Conservation (phyloP, 2,329 filamentous ascomycete genomes). For the Xylaria polymorpha region DNA sequence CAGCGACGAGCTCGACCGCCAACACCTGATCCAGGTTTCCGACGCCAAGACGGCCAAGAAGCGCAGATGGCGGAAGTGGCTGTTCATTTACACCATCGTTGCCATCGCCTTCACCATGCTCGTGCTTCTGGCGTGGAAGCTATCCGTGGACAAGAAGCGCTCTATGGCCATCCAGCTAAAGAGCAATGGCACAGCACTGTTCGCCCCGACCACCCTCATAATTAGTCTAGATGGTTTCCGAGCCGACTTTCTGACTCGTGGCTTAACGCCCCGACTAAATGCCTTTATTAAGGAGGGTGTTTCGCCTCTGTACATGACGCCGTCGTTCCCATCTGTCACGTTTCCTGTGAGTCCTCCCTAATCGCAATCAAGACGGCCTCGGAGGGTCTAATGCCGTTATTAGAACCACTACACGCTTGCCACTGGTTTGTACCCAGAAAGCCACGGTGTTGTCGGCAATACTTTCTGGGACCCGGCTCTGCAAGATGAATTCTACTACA, state of each 20-base stretch:
- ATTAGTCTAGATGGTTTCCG: conserved; percentile 96
- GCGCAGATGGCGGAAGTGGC: conserved; percentile 65
- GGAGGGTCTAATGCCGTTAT: conserved; percentile 29
- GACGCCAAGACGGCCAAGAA: conserved; percentile 61
- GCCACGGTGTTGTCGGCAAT: conserved; percentile 93
- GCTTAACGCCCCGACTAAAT: conserved; percentile 83
- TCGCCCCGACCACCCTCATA: conserved; percentile 90
- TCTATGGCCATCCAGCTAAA: conserved; percentile 53
- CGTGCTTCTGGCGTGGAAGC: conserved; percentile 68
- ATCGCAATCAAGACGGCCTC: not conserved
- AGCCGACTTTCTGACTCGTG: conserved; percentile 88
- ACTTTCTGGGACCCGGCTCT: conserved; percentile 89
- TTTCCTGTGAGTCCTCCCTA: conserved; percentile 70
- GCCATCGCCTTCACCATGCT: conserved; percentile 67
- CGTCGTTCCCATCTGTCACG: conserved; percentile 94
- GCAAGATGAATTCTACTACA: conserved; percentile 87
- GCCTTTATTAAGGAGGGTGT: conserved; percentile 84
- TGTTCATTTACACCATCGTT: conserved; percentile 64
- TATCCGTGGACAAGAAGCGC: conserved; percentile 61
- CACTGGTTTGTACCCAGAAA: conserved; percentile 91
- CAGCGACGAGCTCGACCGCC: conserved; percentile 68
- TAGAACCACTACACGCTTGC: conserved; percentile 90
- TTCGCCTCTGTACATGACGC: conserved; percentile 91
- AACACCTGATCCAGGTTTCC: conserved; percentile 61
- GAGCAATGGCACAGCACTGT: conserved; percentile 88